Base-by-base conservation (phyloP, 2,329 filamentous ascomycete genomes). In the Ustilaginoidea virens region DNA sequence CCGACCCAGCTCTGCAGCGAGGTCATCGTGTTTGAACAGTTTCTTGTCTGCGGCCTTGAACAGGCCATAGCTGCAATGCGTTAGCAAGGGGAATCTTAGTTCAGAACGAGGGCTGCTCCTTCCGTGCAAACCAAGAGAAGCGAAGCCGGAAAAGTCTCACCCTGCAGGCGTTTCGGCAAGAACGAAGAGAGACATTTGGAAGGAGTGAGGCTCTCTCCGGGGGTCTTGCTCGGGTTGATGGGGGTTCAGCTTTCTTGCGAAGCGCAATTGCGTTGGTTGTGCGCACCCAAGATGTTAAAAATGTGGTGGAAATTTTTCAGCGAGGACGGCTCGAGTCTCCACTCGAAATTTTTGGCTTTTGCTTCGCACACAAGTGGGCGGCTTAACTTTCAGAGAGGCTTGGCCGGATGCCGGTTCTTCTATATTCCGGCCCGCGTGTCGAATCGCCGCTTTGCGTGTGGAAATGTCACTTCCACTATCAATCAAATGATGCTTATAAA, bases 31-130 rank as follows among this genome's bases (percentile, higher is more conserved):
- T 58, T 92, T 90, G 41, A 98, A 67, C 35, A 96, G 71, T 67
- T 96, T 96, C 74, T 94, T 96, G 70, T 96, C 87, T 56, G 86
- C 83, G 46, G 87, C 80, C 69, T 98, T 96, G 66, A 98, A 85
- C 55, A 98, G 74, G 58, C 86, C 90, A 65, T 96, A 96, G 55
- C 90, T 92, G 45, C 42, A 40, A 33, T 35, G 39, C 40, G 48
- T 51, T 49, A 57, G 54, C 37, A 25, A 32, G 21, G 7, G 23
- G 9, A 15, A 5, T 27, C 24, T 10, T 8, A 7, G 19, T 22
- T 17, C n/a, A 13, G 17, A 22, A 13, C 17, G 11, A 12, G 15
- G 15, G 17, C 3, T 28, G 5, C 9, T 11, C n/a, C 20, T n/a
- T 25, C 15, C 11, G 14, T n/a, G 6, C 17, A 15, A 13, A 25